Evolutionary conservation across 2,329 filamentous ascomycete species (phyloP), one percentile per base, ranked within the genome.

Genomic region (Alternaria consortialis): DNA sequence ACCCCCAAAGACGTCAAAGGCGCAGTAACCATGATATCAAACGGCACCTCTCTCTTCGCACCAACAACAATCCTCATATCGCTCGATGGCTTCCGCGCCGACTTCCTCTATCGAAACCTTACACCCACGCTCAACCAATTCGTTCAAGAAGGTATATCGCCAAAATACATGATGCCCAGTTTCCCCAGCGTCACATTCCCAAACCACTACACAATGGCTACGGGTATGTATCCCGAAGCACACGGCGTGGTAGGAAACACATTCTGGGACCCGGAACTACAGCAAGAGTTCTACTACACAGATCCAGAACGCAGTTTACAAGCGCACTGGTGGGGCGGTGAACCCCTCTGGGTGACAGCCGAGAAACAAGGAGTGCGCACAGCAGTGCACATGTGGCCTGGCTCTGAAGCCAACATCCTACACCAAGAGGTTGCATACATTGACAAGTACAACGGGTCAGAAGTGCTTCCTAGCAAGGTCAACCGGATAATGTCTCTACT

Each of bases 341-440:
- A 98, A 76, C 95, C 95, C 0, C 84, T 99, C 31, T 99, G 95
- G 95, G 90, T 91, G 27, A 96, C 94, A 1, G 94, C 94, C 5
- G 95, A 98, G 81, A 87, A 87, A 58, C 90, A 93, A 68, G 91
- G 91, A 6, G 84, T 96, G 32, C 87, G 87, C 58, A 88, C 90
- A 31, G 95, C 93, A 1, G 88, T 99, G 27, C 95, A 99, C 77
- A 99, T 99, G 95, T 99, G 95, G 95, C 95, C 95, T 1, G 95
- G 95, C 2, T 96, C 92, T 43, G 95, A 99, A 80, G 94, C 94
- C 6, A 90, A 93, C 76, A 91, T 97, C 62, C 84, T 88, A 12
- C 83, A 85, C n/a, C 83, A 89, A 17, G 89, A 94, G 64, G 92
- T 94, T 2, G 89, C 88, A 9, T 92, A 92, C 72, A 78, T 98